Base-by-base conservation (phyloP, 805 yeast genomes). In the Teunomyces cretensis region DNA sequence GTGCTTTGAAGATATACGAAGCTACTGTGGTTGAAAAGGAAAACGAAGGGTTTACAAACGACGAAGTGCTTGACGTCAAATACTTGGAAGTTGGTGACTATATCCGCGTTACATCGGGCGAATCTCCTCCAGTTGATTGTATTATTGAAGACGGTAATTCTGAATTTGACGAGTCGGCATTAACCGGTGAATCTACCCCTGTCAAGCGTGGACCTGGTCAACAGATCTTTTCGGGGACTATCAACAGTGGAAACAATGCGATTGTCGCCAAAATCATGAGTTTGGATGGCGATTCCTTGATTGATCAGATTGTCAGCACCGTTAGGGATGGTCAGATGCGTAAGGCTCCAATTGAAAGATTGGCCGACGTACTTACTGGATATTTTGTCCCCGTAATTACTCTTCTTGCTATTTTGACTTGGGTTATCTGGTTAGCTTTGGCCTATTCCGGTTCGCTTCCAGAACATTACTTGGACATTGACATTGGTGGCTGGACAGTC, bases 281-380 rank as follows among this genome's bases (percentile, higher is more conserved):
- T 11, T 63, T 78, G 16, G 83, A 81, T 39, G 85, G 86, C 6
- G 80, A 77, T 14, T 84, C 91, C 0, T 65, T 86, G 40, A 71
- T 86, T 32, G 88, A 85, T 53, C 86, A 81, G 48, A 86, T 86
- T 44, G 82, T 86, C 12, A 71, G 72, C 22, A 79, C 85, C 1
- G 92, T 86, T 1, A 72, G 91, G 42, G 83, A 81, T 49, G 91
- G 92, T 1, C 91, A 86, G 56, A 61, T 83, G 62, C 74, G 79
- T 38, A 78, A 84, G 46, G 89, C 91, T 0, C 90, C 90, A 0
- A 80, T 86, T 42, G 91, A 85, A 60, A 73, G 83, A 49, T 64
- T 79, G 2, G 91, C 91, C 1, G 92, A 86, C 56, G 59, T 67
- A 6, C 56, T 86, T 22, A 86, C 92, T 0, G 82, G 88, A 3